phyloP scores from a whole-genome alignment of 345 rosid species.

The Capsella bursapastoris region DNA sequence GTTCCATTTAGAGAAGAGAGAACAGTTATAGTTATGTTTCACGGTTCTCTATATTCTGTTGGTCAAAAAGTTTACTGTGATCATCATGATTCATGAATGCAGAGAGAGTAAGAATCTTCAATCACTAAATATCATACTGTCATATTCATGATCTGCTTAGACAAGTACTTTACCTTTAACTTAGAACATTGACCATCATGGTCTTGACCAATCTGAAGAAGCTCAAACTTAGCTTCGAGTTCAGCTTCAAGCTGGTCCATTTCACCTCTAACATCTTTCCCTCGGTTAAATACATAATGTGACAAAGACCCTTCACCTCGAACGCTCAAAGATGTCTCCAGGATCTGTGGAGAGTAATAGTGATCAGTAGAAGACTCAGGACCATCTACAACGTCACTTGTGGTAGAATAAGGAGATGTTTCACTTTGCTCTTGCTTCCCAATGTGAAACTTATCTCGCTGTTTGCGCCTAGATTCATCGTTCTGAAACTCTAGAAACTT shows the following conservation, averaged over 20 bases:
- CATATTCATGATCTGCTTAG: background rate
- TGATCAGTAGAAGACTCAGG: slow-evolving; percentile 40
- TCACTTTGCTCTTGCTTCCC: slow-evolving; percentile 34
- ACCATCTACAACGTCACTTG: slow-evolving; percentile 43
- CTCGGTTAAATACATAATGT: slow-evolving; percentile 36
- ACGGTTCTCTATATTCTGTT: background rate
- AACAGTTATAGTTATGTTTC: too few relatives aligned
- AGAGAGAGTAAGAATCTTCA: slow-evolving; percentile 11
- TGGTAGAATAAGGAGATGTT: slow-evolving; percentile 38
- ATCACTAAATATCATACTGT: background rate
- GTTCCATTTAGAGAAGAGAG: background rate
- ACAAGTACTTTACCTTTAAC: slow-evolving; percentile 43
- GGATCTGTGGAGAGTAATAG: slow-evolving; percentile 39
- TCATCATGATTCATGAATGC: background rate
- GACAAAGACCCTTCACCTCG: slow-evolving; percentile 43
- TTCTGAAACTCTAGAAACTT: slow-evolving; percentile 48
- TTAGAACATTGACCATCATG: slow-evolving; percentile 32
- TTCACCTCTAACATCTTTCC: slow-evolving; percentile 51
- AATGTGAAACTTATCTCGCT: background rate
- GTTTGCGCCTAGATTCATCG: slow-evolving; percentile 34
- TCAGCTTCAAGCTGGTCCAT: slow-evolving; percentile 75
- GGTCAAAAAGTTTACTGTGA: background rate
- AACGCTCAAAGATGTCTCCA: slow-evolving; percentile 31
- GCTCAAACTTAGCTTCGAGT: slow-evolving; percentile 72
- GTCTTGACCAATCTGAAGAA: slow-evolving; percentile 60